phyloP scores from a whole-genome alignment of 768 basidiomycete species.

The Lentinula detonsa region DNA sequence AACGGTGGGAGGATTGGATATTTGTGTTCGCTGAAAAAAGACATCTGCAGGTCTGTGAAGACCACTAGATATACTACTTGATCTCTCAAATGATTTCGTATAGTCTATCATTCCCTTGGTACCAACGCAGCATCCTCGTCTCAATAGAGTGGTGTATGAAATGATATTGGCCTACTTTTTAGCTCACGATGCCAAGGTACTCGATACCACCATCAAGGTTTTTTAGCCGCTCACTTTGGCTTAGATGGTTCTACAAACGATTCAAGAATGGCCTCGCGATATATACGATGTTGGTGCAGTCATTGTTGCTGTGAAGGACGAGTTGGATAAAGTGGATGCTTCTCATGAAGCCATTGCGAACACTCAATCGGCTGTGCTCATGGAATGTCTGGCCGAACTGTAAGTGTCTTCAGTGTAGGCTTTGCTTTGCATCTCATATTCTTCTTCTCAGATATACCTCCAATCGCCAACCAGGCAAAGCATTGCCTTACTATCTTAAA shows the following conservation, averaged over 20 bases:
- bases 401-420: conserved; percentile 24
- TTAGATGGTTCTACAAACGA: conserved; percentile 70
- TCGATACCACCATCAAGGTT: conserved; percentile 2
- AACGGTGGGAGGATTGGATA: conserved; percentile 95
- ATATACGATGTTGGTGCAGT: conserved; percentile 88
- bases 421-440: not conserved
- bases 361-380: conserved; percentile 55
- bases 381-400: conserved; percentile 94
- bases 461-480: conserved; percentile 92
- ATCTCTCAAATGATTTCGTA: not conserved
- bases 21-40: conserved; percentile 81
- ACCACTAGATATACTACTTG: not conserved
- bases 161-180: conserved; percentile 90
- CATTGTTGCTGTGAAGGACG: conserved; percentile 81
- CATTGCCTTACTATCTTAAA: conserved; percentile 83
- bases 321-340: conserved; percentile 57
- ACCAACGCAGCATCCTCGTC: conserved; percentile 75
- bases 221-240: not conserved
- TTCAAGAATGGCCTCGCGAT: conserved; percentile 84
- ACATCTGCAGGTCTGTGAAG: conserved; percentile 57
- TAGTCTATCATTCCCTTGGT: conserved; percentile 87
- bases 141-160: conserved; percentile 86
- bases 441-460: conserved; percentile 58
- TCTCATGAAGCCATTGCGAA: not conserved
- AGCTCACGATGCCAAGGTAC: conserved; percentile 65